Evolutionary conservation across 495 filamentous ascomycete genomes (phyloP).

Genomic region (Penicillium waksmanii): DNA sequence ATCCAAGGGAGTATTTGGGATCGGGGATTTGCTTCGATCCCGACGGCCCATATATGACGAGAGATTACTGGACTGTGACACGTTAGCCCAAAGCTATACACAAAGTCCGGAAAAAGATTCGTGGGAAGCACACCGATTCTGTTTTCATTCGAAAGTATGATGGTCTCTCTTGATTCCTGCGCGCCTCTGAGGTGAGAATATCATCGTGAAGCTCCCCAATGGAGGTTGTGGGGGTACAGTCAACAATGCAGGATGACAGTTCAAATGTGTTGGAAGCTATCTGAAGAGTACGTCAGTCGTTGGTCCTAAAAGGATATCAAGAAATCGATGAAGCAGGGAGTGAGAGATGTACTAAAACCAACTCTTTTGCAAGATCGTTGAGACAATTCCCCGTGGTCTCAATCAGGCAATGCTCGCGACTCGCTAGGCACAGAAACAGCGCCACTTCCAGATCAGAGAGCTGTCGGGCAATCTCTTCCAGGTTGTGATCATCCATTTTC

Average conservation of each 20-base stretch:
- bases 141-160: constrained; percentile 23
- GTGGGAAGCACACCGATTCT: constrained; percentile 23
- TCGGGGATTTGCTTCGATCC: constrained; percentile 28
- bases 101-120: too few relatives aligned
- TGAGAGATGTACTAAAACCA: constrained; percentile 60
- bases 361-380: constrained; percentile 68
- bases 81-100: constrained; percentile 6
- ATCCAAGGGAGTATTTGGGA: constrained; percentile 27
- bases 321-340: not conserved
- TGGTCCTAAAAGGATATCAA: not conserved
- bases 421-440: constrained; percentile 74
- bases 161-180: constrained; percentile 21
- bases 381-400: constrained; percentile 66
- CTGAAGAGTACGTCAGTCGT: constrained; percentile 38
- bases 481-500: constrained; percentile 61
- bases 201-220: constrained; percentile 78
- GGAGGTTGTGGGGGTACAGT: constrained; percentile 71
- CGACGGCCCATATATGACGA: constrained; percentile 23
- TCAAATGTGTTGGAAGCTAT: constrained; percentile 72
- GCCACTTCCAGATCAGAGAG: constrained; percentile 91
- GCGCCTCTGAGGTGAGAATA: constrained; percentile 54
- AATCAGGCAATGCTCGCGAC: constrained; percentile 85
- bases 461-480: constrained; percentile 67
- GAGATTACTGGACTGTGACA: constrained; percentile 28
- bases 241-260: constrained; percentile 65